Evolutionary conservation across 345 rosid genomes (phyloP).

Genomic region (Angophora floribunda): DNA sequence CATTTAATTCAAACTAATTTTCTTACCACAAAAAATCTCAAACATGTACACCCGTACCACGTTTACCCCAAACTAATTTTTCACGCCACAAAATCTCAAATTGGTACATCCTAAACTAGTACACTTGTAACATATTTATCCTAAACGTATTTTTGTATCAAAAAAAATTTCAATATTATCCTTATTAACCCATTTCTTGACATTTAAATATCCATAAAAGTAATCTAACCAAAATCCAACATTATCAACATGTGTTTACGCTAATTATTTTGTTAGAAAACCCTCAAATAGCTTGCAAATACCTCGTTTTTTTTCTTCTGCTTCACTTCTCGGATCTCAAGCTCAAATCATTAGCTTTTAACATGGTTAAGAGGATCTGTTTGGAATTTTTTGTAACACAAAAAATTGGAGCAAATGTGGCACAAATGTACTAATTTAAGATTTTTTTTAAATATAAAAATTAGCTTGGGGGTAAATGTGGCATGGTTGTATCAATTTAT

Average conservation of each 20-base stretch:
- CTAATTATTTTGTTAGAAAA: not conserved
- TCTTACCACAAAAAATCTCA: not conserved
- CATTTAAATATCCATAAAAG: not conserved
- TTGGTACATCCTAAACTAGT: not conserved
- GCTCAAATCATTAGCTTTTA: not conserved
- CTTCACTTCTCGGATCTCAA: not conserved
- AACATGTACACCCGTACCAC: not conserved
- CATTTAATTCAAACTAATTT: not conserved
- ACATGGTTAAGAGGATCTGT: not conserved
- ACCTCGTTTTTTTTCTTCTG: not conserved
- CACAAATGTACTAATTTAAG: not conserved
- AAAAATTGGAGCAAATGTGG: not conserved
- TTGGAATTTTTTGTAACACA: not conserved
- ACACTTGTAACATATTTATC: not conserved
- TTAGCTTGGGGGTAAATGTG: not conserved
- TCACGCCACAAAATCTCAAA: not conserved
- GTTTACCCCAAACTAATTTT: not conserved
- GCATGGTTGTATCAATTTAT: rapidly evolving
- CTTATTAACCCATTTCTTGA: not conserved
- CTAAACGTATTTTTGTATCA: not conserved
- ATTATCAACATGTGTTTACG: not conserved
- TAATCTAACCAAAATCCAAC: not conserved
- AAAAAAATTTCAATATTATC: not conserved
- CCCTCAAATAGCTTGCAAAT: not conserved
- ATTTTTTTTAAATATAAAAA: not conserved